phyloP scores from a whole-genome alignment of 805 yeast species.

The Ogataea sp. region DNA sequence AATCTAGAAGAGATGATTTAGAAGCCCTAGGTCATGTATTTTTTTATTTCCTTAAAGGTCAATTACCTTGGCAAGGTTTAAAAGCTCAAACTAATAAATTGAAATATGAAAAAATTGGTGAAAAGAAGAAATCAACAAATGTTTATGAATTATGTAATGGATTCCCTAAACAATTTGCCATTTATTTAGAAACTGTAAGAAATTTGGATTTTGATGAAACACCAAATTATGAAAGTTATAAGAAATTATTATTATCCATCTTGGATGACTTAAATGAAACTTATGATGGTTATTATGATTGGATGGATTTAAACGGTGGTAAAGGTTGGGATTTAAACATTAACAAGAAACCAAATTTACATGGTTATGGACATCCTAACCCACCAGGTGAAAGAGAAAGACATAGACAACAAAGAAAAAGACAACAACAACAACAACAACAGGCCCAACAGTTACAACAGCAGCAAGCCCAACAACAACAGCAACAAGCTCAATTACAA shows the following conservation, averaged over 20 bases:
- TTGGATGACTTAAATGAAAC: constrained; percentile 60
- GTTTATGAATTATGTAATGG: constrained; percentile 83
- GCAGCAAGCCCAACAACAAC: constrained; percentile 10
- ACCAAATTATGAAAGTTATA: constrained; percentile 87
- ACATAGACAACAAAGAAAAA: constrained; percentile 27
- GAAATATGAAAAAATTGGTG: constrained; percentile 95
- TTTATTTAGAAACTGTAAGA: constrained; percentile 83
- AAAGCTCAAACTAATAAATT: constrained; percentile 98
- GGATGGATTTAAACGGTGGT: constrained; percentile 96
- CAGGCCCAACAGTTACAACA: constrained; percentile 3
- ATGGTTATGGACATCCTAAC: constrained; percentile 93
- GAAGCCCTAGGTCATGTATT: constrained; percentile 96
- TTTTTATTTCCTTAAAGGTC: constrained; percentile 89
- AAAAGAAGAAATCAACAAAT: constrained; percentile 85
- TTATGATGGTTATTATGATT: constrained; percentile 89
- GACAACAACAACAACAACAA: constrained; percentile 11
- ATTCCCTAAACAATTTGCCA: constrained; percentile 87
- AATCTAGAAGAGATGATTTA: constrained; percentile 91
- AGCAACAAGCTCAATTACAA: constrained; percentile 11
- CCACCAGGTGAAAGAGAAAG: constrained; percentile 56
- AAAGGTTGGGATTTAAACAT: constrained; percentile 90
- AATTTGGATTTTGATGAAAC: constrained; percentile 86
- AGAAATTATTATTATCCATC: constrained; percentile 70
- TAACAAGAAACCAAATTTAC: constrained; percentile 87
- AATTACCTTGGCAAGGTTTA: constrained; percentile 97